Evolutionary conservation across 495 filamentous ascomycete species (phyloP).

Genomic region (Amniculicola lignicola): DNA sequence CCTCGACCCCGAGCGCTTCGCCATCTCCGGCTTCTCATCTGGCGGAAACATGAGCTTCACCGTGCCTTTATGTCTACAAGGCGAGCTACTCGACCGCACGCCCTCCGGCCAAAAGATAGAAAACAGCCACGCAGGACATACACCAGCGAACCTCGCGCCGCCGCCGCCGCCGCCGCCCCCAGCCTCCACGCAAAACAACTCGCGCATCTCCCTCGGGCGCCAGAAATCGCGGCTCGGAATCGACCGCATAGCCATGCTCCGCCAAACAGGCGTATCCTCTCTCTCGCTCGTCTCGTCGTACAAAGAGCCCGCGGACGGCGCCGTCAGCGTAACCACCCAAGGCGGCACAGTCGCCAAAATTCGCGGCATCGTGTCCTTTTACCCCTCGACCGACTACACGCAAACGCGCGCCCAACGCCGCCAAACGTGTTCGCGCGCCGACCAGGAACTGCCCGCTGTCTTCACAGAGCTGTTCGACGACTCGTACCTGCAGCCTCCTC

Average conservation of each 20-base stretch:
- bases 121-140: conserved; percentile 7
- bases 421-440: conserved; percentile 57
- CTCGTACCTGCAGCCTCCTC: conserved; percentile 66
- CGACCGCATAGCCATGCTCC: conserved; percentile 29
- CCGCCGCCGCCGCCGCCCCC: not conserved
- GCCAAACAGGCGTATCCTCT: conserved; percentile 25
- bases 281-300: conserved; percentile 25
- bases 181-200: conserved; percentile 14
- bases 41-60: conserved; percentile 86
- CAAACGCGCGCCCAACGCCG: conserved; percentile 66
- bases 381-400: conserved; percentile 82
- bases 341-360: conserved; percentile 45
- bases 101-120: conserved; percentile 8
- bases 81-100: conserved; percentile 39
- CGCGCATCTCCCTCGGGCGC: conserved; percentile 17
- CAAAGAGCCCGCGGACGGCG: conserved; percentile 18
- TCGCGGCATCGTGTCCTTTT: conserved; percentile 68
- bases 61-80: conserved; percentile 64
- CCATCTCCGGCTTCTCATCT: conserved; percentile 79
- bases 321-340: conserved; percentile 15
- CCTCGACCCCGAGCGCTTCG: conserved; percentile 62
- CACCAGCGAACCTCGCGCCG: not conserved
- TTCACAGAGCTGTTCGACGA: conserved; percentile 86
- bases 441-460: conserved; percentile 68
- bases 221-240: conserved; percentile 22